Evolutionary conservation across 345 rosid genomes (phyloP).

Genomic region (Capsella bursapastoris): DNA sequence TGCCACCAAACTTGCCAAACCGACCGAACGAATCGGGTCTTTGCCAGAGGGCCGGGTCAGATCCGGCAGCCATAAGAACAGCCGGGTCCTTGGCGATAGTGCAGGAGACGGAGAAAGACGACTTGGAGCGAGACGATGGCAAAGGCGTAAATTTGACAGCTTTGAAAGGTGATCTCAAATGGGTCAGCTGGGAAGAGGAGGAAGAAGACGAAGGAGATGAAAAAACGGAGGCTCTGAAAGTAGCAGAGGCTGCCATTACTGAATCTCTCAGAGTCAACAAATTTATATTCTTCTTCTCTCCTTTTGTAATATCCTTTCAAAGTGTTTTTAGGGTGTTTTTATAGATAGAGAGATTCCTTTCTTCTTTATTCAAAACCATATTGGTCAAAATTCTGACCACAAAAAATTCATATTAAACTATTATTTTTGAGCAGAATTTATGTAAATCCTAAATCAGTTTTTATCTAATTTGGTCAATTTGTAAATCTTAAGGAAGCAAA

Average conservation of each 20-base stretch:
- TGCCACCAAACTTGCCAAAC: slow-evolving; percentile 91
- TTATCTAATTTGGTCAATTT: too few species aligned
- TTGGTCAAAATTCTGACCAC: slow-evolving; percentile 34
- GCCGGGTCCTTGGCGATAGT: slow-evolving; percentile 55
- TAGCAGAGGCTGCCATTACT: slow-evolving; percentile 43
- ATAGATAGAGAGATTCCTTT: slow-evolving; percentile 29
- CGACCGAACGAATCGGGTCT: slow-evolving; percentile 92
- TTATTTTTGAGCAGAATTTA: not conserved
- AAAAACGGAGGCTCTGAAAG: slow-evolving; percentile 40
- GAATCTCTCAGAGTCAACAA: slow-evolving; percentile 16
- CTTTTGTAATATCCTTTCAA: slow-evolving; percentile 8
- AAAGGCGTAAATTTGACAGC: slow-evolving; percentile 34
- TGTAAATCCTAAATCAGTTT: too few species aligned
- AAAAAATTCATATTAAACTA: not conserved
- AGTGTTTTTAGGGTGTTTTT: slow-evolving; percentile 7
- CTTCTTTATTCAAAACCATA: not conserved
- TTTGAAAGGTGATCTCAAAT: slow-evolving; percentile 37
- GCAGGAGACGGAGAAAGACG: slow-evolving; percentile 51
- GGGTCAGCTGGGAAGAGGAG: slow-evolving; percentile 29
- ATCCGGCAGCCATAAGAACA: slow-evolving; percentile 50
- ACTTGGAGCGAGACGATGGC: slow-evolving; percentile 36
- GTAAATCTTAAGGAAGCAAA: too few species aligned
- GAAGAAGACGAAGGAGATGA: slow-evolving; percentile 34
- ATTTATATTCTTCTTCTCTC: not conserved
- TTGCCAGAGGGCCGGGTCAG: slow-evolving; percentile 51